phyloP scores from a whole-genome alignment of 129 eudicot species.

The Escallonia rubra region DNA sequence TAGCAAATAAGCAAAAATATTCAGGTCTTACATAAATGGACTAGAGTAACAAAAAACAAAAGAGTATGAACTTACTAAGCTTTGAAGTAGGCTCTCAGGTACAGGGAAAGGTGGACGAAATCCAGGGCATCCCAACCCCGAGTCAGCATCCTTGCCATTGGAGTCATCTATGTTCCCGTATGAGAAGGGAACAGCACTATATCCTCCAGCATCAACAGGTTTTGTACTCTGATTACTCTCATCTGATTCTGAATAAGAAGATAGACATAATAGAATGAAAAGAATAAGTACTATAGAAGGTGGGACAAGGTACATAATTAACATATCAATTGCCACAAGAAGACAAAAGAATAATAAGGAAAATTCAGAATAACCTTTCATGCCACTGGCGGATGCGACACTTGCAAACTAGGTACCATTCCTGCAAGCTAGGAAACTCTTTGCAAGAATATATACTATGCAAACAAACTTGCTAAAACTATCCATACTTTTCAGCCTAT shows the following conservation, averaged over 20 bases:
- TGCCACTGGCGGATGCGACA: slow-evolving; percentile 10
- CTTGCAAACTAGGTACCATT: slow-evolving; percentile 9
- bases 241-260: slow-evolving; percentile 43
- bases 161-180: slow-evolving; percentile 52
- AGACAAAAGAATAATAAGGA: not conserved
- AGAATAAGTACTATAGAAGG: not conserved
- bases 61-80: slow-evolving; percentile 65
- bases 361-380: slow-evolving; percentile 18
- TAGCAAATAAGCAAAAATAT: slow-evolving; percentile 26
- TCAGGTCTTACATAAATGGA: not conserved
- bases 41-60: slow-evolving; percentile 9
- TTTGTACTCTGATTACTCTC: slow-evolving; percentile 30
- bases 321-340: not conserved
- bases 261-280: not conserved
- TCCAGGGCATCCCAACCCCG: slow-evolving; percentile 28
- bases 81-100: slow-evolving; percentile 62
- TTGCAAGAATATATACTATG: slow-evolving; percentile 20
- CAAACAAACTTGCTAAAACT: slow-evolving; percentile 16
- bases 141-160: slow-evolving; percentile 35
- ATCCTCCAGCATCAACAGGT: slow-evolving; percentile 40
- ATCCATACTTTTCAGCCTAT: slow-evolving; percentile 6
- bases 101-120: slow-evolving; percentile 74
- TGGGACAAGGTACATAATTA: slow-evolving; percentile 3
- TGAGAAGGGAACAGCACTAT: slow-evolving; percentile 60
- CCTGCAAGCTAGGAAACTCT: slow-evolving; percentile 41